Conservation (phyloP, 1,284 basidiomycete genomes). For the Pascua guehoae region DNA sequence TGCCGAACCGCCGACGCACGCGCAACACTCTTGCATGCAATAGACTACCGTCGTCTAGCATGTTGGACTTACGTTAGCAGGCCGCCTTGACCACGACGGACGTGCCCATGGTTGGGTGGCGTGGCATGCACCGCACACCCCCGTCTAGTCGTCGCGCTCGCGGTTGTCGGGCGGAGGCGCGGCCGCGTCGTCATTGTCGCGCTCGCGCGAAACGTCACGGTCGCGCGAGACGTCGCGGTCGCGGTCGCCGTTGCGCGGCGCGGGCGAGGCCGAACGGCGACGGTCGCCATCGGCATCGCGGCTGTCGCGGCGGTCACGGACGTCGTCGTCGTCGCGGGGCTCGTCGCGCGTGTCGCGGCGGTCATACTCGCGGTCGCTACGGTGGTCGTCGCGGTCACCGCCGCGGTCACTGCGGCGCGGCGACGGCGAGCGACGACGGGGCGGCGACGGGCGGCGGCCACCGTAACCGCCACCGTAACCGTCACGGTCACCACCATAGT, state of each 20-base stretch:
- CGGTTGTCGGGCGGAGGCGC: slow-evolving; percentile 24
- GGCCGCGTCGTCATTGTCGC: slow-evolving; percentile 27
- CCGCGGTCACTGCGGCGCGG: slow-evolving; percentile 26
- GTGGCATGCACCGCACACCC: too few relatives aligned
- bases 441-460: slow-evolving; percentile 9
- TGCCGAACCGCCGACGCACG: too few relatives aligned
- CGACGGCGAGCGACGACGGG: slow-evolving; percentile 27
- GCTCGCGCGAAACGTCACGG: slow-evolving; percentile 16
- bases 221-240: slow-evolving; percentile 24
- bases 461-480: slow-evolving; percentile 3
- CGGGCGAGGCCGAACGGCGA: slow-evolving; percentile 15
- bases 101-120: too few relatives aligned
- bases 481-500: slow-evolving; percentile 30
- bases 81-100: too few relatives aligned
- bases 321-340: slow-evolving; percentile 3
- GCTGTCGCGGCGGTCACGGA: neutral
- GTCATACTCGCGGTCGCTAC: slow-evolving; percentile 29
- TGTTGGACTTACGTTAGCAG: too few relatives aligned
- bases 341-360: slow-evolving; percentile 25
- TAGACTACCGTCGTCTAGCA: too few relatives aligned
- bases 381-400: slow-evolving; percentile 27
- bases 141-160: neutral
- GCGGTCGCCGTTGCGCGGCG: slow-evolving; percentile 14
- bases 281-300: slow-evolving; percentile 2
- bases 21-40: too few relatives aligned